Evolutionary conservation across 441 rosid genomes (phyloP), one percentile per base, ranked within the genome.

Genomic region (Brassica balearica): DNA sequence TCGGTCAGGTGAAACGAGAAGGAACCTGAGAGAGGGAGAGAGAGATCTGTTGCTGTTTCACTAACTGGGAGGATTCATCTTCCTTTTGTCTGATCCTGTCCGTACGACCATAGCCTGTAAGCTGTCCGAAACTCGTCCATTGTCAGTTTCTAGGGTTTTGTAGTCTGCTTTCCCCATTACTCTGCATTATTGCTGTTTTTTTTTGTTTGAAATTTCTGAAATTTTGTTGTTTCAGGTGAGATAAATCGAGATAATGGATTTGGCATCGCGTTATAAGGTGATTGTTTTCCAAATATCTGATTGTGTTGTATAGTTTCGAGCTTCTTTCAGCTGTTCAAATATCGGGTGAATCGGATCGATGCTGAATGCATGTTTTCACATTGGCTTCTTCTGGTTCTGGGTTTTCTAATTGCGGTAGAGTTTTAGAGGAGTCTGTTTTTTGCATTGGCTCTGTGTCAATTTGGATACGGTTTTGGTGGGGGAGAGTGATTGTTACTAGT

Each of bases 251-350:
- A 71, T 81, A 71, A 88, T 90, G 92, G 92, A 90, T 84, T 86
- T 88, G 84, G 92, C 87, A 2, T 90, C 91, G 38, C 88, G 95
- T 64, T 90, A 90, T 69, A 90, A 87, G 95, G 95, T 90, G 12
- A 68, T 9, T 51, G 2, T 51, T 14, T 51, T 51, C 56, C 17
- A 46, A n/a, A 11, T 11, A 19, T 71, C 8, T 62, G 6, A 15
- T 68, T 41, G 4, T 59, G 15, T 6, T 65, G 4, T 43, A n/a
- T 59, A 4, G 34, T 1, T 27, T 14, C 7, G 19, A 68, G 74
- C 38, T 69, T 53, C 6, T 66, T 48, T 59, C 0, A 76, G 53
- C 77, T 17, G 6, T 69, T 36, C 15, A 29, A 12, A 36, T 22
- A 17, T 36, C 48, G 12, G 22, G 20, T 1, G 22, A 6, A 53